Conservation (phyloP, 2,329 filamentous ascomycete genomes). For the Penicillium sp. region DNA sequence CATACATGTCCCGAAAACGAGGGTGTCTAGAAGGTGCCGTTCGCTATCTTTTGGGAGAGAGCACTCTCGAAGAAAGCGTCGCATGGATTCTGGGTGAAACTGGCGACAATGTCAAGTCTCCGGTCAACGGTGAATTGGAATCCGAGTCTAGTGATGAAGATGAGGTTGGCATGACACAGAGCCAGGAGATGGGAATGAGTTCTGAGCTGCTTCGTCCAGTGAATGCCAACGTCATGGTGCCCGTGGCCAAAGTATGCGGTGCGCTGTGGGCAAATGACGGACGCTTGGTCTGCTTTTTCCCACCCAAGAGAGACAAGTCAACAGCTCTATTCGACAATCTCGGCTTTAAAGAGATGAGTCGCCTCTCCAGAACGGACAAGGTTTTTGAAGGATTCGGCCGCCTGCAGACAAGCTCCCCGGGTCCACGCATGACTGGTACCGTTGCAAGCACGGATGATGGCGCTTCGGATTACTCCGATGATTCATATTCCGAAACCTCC, state of each 20-base stretch:
- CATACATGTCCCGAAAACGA: constrained; percentile 52
- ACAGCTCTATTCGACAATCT: constrained; percentile 50
- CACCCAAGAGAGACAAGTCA: constrained; percentile 51
- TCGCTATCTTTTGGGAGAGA: constrained; percentile 60
- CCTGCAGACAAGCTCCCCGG: constrained; percentile 52
- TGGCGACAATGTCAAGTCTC: constrained; percentile 47
- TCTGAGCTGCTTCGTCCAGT: constrained; percentile 53
- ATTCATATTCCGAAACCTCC: constrained; percentile 61
- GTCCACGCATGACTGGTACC: constrained; percentile 43
- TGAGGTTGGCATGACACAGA: constrained; percentile 52
- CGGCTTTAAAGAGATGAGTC: constrained; percentile 50
- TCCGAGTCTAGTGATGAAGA: constrained; percentile 83
- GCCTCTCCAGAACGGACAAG: constrained; percentile 48
- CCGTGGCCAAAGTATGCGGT: constrained; percentile 58
- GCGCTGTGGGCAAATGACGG: constrained; percentile 58
- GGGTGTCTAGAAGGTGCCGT: constrained; percentile 62
- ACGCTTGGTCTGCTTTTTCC: constrained; percentile 58
- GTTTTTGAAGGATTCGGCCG: constrained; percentile 65
- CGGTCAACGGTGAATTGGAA: constrained; percentile 41
- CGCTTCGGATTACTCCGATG: constrained; percentile 48
- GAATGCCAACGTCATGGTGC: constrained; percentile 63
- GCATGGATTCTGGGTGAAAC: constrained; percentile 57
- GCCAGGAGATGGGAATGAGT: constrained; percentile 47
- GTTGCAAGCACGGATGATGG: constrained; percentile 44
- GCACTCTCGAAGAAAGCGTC: constrained; percentile 57